A percentile compares a stretch with the other conserved stretches of the same genome.
Conservation (phyloP, 1,284 basidiomycete species). For the Ustilago sp. region DNA sequence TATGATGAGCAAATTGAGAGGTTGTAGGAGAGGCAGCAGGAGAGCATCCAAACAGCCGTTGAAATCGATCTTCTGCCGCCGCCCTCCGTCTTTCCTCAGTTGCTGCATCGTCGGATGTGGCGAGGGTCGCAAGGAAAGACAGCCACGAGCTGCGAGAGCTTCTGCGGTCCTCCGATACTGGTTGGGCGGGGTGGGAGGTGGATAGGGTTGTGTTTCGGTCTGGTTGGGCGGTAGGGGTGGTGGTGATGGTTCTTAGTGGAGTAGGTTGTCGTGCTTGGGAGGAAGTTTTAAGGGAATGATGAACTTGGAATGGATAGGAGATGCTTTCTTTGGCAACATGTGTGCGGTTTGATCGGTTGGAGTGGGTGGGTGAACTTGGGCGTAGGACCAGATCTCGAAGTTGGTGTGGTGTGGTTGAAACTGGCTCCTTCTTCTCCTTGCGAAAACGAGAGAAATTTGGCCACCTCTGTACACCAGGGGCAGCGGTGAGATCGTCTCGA, state of each 20-base stretch:
- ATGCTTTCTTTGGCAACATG: constrained; percentile 38
- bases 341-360: constrained; percentile 3
- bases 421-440: background rate
- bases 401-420: background rate
- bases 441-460: background rate
- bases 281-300: constrained; percentile 12
- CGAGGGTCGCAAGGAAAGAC: constrained; percentile 23
- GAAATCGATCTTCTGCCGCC: constrained; percentile 27
- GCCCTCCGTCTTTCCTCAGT: background rate
- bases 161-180: too few relatives aligned
- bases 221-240: background rate
- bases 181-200: background rate
- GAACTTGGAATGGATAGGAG: constrained; percentile 43
- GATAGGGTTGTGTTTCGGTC: constrained; percentile 16
- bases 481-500: background rate
- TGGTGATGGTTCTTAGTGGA: constrained; percentile 7
- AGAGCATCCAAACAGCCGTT: constrained; percentile 45
- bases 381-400: background rate
- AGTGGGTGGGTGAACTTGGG: constrained; percentile 7
- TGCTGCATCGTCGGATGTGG: constrained; percentile 6
- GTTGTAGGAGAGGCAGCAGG: constrained; percentile 30
- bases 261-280: constrained; percentile 13
- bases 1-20: background rate
- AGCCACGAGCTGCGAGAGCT: constrained; percentile 31
- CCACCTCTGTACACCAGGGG: background rate